Conservation (phyloP, 139 green algal species). For the Chlorella vulgaris region DNA sequence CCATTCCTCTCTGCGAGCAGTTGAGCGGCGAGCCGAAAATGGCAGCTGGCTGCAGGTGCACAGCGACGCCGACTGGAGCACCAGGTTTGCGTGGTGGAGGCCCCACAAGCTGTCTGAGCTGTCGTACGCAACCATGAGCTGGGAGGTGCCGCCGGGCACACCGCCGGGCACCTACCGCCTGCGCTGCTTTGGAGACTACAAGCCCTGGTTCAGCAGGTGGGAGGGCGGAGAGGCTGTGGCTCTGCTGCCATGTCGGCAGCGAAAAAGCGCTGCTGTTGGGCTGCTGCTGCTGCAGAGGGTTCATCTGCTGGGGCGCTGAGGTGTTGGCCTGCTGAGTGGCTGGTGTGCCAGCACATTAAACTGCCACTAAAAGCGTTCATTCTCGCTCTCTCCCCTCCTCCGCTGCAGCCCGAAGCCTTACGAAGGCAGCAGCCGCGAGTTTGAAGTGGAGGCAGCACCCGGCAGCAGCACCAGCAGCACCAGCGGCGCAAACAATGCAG, state of each 20-base stretch:
- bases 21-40: slow-evolving; percentile 32
- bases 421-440: slow-evolving; percentile 9
- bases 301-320: background rate
- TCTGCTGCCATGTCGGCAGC: background rate
- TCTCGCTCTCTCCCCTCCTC: too few species aligned
- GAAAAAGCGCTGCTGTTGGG: background rate
- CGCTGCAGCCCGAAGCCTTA: background rate
- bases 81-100: slow-evolving; percentile 64
- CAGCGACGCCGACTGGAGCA: slow-evolving; percentile 73
- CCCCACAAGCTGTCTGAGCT: slow-evolving; percentile 56
- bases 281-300: background rate
- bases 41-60: slow-evolving; percentile 53
- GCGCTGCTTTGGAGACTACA: slow-evolving; percentile 73
- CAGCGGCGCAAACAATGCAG: background rate
- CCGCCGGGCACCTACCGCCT: slow-evolving; percentile 69
- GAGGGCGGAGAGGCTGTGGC: background rate
- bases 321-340: background rate
- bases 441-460: background rate
- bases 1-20: slow-evolving; percentile 9
- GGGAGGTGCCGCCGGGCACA: slow-evolving; percentile 59
- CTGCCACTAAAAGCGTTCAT: too few species aligned
- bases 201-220: slow-evolving; percentile 54
- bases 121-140: slow-evolving; percentile 71
- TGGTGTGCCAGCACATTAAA: too few species aligned
- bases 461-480: background rate